Percentiles rank a stretch among this genome's conserved stretches.
These are phyloP conservation scores for Cyclocybe cylindracea DNA, from an alignment of 768 basidiomycete species.

Conservation along the genomic window DNA sequence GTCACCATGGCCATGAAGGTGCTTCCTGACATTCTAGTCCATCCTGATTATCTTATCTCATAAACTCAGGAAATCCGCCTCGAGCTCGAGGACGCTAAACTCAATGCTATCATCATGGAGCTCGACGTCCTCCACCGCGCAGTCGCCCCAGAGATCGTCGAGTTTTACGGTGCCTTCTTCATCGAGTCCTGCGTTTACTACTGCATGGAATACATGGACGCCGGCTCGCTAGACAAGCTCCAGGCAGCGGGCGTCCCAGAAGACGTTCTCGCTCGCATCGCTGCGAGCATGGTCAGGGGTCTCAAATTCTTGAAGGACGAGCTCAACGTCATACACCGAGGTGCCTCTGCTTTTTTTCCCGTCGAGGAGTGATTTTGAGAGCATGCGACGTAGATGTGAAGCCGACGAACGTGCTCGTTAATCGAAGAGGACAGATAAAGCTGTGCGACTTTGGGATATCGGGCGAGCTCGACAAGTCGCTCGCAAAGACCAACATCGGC, in stretches of 20 bases:
- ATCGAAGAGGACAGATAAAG: conserved; percentile 86
- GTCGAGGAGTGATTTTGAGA: not conserved
- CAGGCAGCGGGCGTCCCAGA: conserved; percentile 66
- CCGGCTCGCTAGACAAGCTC: conserved; percentile 91
- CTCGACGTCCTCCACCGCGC: conserved; percentile 97
- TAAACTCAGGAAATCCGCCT: conserved; percentile 87
- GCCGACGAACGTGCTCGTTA: conserved; percentile 92
- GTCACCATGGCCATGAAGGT: conserved; percentile 99
- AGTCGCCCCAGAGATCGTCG: conserved; percentile 88
- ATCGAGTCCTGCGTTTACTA: conserved; percentile 99
- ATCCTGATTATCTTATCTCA: conserved; percentile 1
- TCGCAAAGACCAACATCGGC: conserved; percentile 98
- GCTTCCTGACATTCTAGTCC: conserved; percentile 17
- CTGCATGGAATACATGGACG: conserved; percentile 99
- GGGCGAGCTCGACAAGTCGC: conserved; percentile 92
- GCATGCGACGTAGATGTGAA: conserved; percentile 67
- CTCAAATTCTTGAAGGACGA: conserved; percentile 95
- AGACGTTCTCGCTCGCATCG: conserved; percentile 80
- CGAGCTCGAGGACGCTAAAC: conserved; percentile 89
- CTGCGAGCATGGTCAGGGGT: conserved; percentile 81
- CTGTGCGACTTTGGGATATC: conserved; percentile 99
- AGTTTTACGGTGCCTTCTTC: conserved; percentile 99
- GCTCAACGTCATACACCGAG: conserved; percentile 74
- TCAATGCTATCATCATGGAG: conserved; percentile 98
- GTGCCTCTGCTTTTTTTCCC: conserved; percentile 20